These are phyloP conservation scores for Drechslerella stenobrocha DNA, from an alignment of 2,329 filamentous ascomycete genomes.

Conservation along the genomic window DNA sequence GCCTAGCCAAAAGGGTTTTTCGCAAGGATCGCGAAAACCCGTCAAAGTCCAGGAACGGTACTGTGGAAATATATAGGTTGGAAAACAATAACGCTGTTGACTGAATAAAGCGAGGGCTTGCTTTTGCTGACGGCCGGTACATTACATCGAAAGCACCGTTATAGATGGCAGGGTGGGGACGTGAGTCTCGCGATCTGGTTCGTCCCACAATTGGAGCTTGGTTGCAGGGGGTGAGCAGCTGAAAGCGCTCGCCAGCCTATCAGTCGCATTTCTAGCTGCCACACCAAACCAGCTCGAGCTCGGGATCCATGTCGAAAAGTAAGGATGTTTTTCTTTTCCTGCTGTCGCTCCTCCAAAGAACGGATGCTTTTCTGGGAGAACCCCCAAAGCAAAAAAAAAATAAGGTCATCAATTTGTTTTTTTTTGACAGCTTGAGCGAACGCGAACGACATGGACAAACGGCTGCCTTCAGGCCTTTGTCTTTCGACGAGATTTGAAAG, in stretches of 20 bases:
- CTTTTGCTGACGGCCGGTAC: not conserved
- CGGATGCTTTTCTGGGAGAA: constrained; percentile 40
- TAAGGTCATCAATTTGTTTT: constrained; percentile 20
- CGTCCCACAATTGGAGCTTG: constrained; percentile 47
- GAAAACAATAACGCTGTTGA: not conserved
- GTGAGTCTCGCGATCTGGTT: constrained; percentile 49
- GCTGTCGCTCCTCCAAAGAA: constrained; percentile 34
- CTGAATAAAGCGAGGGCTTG: not conserved
- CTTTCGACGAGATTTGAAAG: constrained; percentile 46
- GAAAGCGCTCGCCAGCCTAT: constrained; percentile 43
- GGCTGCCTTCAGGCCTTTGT: constrained; percentile 32
- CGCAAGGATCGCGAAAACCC: constrained; percentile 38
- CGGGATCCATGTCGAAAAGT: constrained; percentile 32
- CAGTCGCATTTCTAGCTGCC: constrained; percentile 41
- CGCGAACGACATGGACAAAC: constrained; percentile 42
- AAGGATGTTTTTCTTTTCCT: constrained; percentile 38
- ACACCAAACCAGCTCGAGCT: constrained; percentile 49
- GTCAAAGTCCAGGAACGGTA: constrained; percentile 35
- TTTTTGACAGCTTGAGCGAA: constrained; percentile 41
- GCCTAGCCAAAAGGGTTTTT: constrained; percentile 34
- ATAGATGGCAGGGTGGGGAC: constrained; percentile 43
- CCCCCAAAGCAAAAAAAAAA: constrained; percentile 16
- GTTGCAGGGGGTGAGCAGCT: constrained; percentile 45
- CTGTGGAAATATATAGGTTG: constrained; percentile 21
- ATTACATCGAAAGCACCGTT: constrained; percentile 19